Percentiles rank a stretch among this genome's conserved stretches.
These are phyloP conservation scores for Asterella californica DNA, from an alignment of 225 moss, liverwort and hornwort genomes.

Conservation along the genomic window DNA sequence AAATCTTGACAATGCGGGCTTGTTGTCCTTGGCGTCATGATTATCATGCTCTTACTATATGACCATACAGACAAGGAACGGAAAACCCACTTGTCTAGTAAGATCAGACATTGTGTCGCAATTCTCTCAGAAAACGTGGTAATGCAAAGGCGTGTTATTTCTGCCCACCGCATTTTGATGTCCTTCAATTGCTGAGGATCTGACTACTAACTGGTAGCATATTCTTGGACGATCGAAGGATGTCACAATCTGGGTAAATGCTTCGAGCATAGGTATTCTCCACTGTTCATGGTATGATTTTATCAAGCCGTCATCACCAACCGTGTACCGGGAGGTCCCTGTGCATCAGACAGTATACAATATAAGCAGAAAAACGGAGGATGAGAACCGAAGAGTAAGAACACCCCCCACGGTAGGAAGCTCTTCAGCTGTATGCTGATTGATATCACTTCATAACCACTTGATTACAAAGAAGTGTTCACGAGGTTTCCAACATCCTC, in stretches of 20 bases:
- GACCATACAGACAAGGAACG: too few species aligned
- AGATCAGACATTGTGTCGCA: too few species aligned
- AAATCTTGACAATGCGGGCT: too few species aligned
- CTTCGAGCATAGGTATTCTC: slow-evolving; percentile 61
- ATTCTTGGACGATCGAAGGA: slow-evolving; percentile 46
- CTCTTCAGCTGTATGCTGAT: neutral
- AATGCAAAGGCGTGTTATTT: neutral
- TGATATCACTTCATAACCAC: neutral
- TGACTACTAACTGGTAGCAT: slow-evolving; percentile 13
- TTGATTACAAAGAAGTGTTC: neutral
- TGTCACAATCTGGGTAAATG: slow-evolving; percentile 56
- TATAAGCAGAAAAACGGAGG: too few species aligned
- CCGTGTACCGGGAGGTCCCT: slow-evolving; percentile 66
- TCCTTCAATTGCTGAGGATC: too few species aligned
- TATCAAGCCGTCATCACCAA: slow-evolving; percentile 63
- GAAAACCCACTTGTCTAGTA: too few species aligned
- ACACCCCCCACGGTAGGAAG: too few species aligned
- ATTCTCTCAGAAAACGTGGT: neutral
- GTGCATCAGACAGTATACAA: neutral
- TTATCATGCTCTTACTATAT: too few species aligned
- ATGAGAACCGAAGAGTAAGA: too few species aligned
- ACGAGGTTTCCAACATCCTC: too few species aligned
- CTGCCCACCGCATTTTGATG: neutral
- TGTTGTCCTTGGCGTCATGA: too few species aligned
- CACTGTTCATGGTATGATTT: slow-evolving; percentile 61